Conservation (phyloP, 805 yeast species). For the Saccharomycopsis amapae region DNA sequence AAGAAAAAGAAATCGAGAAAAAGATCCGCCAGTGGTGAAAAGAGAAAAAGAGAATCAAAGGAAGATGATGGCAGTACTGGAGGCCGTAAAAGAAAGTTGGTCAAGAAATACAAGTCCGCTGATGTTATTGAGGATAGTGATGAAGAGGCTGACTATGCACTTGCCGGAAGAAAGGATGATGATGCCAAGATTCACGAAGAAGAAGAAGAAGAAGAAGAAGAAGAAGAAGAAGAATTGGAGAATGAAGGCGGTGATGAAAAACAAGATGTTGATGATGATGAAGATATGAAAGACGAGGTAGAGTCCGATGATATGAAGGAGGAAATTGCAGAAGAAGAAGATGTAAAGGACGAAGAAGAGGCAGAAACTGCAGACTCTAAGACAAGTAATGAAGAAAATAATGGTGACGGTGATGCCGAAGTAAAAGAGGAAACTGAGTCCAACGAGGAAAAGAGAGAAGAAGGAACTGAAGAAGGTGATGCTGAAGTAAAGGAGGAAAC, state of each 20-base stretch:
- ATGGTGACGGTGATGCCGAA: conserved; percentile 12
- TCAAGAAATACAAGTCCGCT: conserved; percentile 29
- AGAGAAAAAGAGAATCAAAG: conserved; percentile 21
- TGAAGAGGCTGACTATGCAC: conserved; percentile 29
- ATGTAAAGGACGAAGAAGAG: conserved; percentile 25
- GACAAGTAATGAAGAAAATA: background rate
- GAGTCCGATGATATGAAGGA: background rate
- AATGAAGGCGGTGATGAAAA: conserved; percentile 2
- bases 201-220: conserved; percentile 2
- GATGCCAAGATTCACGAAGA: conserved; percentile 1
- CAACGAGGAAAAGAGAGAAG: background rate
- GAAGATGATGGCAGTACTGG: conserved; percentile 20
- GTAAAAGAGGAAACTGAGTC: conserved; percentile 22
- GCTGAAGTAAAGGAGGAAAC: background rate
- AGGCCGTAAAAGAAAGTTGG: conserved; percentile 28
- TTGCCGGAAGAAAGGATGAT: background rate
- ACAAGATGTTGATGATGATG: background rate
- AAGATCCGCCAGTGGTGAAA: background rate
- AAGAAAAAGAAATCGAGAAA: background rate
- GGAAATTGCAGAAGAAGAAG: conserved; percentile 18
- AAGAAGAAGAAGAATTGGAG: background rate
- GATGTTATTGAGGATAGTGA: conserved; percentile 40
- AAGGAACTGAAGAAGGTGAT: conserved; percentile 26
- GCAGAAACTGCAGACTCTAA: conserved; percentile 22
- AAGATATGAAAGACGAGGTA: background rate